Evolutionary conservation across 352 stramenopile genomes (phyloP), one percentile per base, ranked within the genome.

Genomic region (Globisporangium takayamanum): DNA sequence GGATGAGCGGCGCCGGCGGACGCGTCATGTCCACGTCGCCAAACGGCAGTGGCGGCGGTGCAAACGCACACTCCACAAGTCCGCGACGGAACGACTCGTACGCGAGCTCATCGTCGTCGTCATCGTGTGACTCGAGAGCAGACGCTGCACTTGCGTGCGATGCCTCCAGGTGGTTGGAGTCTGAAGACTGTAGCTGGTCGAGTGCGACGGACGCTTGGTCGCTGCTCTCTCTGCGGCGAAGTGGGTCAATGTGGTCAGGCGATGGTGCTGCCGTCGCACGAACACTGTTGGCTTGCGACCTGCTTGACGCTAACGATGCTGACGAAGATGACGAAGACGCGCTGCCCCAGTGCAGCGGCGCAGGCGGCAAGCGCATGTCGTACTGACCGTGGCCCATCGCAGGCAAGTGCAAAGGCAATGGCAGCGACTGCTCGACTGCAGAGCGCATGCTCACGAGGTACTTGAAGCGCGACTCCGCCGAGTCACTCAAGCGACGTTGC

Each of bases 371-470:
- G 5, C 57, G 72, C 68, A 80, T 83, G 60, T 83, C 67, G 8
- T 67, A 60, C 10, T 50, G 63, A 26, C 57, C 64, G 25, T 66
- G 71, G 12, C 69, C 67, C 53, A 65, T 68, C 25, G 65, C 51
- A 18, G 72, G 71, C 0, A 86, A 56, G 7, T 73, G 72, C 18
- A 87, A 52, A 55, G 83, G 66, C 25, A 87, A 48, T 11, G 78
- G 72, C 42, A 88, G 47, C 5, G 74, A 64, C 33, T 75, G 70
- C 7, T 58, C 68, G 5, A 72, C 70, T 5, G 68, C 60, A 3
- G 71, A 68, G 1, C 67, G 78, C 74, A 82, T 83, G 44, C 73
- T 77, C 7, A 71, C 63, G 46, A 88, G 57, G 42, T 84, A 79
- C 25, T 78, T 68, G 30, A 87, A 70, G 16, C 66, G 66, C 20